These are phyloP conservation scores for Fusarium solani-melongenae DNA, from an alignment of 2,329 filamentous ascomycete species.

Conservation along the genomic window DNA sequence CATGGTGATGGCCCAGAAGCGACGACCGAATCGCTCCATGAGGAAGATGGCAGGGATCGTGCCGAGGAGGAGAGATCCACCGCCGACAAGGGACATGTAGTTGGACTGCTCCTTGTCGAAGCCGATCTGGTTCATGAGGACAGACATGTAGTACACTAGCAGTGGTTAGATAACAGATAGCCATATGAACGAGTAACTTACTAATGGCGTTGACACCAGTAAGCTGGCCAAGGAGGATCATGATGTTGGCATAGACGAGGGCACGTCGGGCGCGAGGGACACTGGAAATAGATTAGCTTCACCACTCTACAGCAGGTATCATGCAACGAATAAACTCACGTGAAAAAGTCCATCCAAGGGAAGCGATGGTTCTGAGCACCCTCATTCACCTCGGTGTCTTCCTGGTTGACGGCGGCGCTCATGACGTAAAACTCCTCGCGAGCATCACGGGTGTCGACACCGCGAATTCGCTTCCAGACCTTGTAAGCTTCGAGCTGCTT, in stretches of 20 bases:
- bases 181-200: neutral
- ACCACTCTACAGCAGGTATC: neutral
- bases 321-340: slow-evolving; percentile 44
- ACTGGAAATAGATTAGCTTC: slow-evolving; percentile 12
- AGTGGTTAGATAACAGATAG: neutral
- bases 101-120: slow-evolving; percentile 71
- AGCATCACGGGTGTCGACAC: slow-evolving; percentile 64
- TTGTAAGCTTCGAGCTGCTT: slow-evolving; percentile 58
- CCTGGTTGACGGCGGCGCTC: slow-evolving; percentile 69
- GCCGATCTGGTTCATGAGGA: slow-evolving; percentile 74
- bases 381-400: slow-evolving; percentile 64
- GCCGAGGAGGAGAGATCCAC: slow-evolving; percentile 73
- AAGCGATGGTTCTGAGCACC: slow-evolving; percentile 65
- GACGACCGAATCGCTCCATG: slow-evolving; percentile 78
- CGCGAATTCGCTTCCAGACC: slow-evolving; percentile 80
- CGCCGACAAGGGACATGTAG: slow-evolving; percentile 81
- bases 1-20: slow-evolving; percentile 80
- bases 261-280: slow-evolving; percentile 74
- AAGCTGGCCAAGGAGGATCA: slow-evolving; percentile 77
- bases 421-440: slow-evolving; percentile 79
- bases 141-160: slow-evolving; percentile 74
- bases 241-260: slow-evolving; percentile 74
- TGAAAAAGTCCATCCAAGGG: slow-evolving; percentile 81
- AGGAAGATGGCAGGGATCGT: slow-evolving; percentile 75
- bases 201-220: slow-evolving; percentile 75